phyloP scores from a whole-genome alignment of 192 early-diverging fungal genomes.

The Lobosporangium transversale region DNA sequence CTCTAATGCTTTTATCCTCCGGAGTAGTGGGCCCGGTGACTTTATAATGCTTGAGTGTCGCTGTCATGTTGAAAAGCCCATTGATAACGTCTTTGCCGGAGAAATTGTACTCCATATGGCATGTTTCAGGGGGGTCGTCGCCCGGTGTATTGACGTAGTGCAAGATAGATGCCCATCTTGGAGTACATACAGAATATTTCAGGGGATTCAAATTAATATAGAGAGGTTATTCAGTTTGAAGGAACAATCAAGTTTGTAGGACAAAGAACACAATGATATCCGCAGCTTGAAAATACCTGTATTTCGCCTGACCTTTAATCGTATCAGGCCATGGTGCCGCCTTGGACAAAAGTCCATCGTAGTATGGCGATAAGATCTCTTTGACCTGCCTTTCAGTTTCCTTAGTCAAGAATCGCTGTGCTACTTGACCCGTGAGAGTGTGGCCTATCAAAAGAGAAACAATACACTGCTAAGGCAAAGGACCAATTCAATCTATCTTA shows the following conservation, averaged over 20 bases:
- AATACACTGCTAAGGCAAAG: not conserved
- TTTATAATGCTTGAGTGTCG: conserved; percentile 33
- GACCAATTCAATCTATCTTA: not conserved
- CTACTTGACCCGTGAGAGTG: conserved; percentile 47
- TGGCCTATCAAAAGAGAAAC: conserved; percentile 18
- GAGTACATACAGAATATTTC: too few species aligned
- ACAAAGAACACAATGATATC: too few species aligned
- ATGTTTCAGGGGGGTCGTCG: conserved; percentile 39
- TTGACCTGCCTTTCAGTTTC: conserved; percentile 48
- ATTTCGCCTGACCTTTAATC: conserved; percentile 43
- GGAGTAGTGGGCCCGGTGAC: conserved; percentile 13
- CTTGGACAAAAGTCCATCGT: conserved; percentile 48
- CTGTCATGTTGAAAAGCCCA: conserved; percentile 50
- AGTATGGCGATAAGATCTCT: conserved; percentile 43
- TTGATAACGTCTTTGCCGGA: conserved; percentile 42
- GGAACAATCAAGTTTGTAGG: too few species aligned
- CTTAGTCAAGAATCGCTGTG: conserved; percentile 39
- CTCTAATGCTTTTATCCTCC: conserved; percentile 20
- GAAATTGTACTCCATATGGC: conserved; percentile 36
- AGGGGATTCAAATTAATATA: too few species aligned
- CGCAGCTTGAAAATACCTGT: conserved; percentile 23
- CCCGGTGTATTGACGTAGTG: conserved; percentile 45
- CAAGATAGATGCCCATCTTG: conserved; percentile 46
- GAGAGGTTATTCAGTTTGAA: too few species aligned
- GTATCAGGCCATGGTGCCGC: conserved; percentile 52